Conservation (phyloP, 176 grass and related monocot genomes). For the Hsuehochloa calcarea region DNA sequence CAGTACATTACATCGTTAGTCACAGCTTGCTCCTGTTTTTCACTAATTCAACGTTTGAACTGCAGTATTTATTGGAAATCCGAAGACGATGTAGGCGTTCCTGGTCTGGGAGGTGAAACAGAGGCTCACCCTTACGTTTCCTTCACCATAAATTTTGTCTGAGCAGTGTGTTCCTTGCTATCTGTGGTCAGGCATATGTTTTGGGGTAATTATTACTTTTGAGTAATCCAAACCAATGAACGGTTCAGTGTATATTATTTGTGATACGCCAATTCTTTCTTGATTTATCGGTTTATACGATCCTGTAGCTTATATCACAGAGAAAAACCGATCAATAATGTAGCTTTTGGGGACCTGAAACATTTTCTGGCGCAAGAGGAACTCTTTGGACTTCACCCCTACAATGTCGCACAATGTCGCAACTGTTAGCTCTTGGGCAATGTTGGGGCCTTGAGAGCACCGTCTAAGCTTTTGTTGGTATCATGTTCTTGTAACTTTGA, state of each 20-base stretch:
- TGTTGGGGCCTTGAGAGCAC: slow-evolving; percentile 9
- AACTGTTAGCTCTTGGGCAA: neutral
- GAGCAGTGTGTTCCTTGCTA: slow-evolving; percentile 15
- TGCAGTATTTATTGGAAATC: slow-evolving; percentile 88
- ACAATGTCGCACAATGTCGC: neutral
- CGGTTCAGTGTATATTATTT: slow-evolving; percentile 51
- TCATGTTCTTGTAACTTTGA: neutral
- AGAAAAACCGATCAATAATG: slow-evolving; percentile 48
- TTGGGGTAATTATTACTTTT: slow-evolving; percentile 9
- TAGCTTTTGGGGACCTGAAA: slow-evolving; percentile 17
- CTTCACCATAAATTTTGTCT: slow-evolving; percentile 87
- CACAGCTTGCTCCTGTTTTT: neutral
- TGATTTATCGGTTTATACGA: slow-evolving; percentile 17
- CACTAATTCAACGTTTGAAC: slow-evolving; percentile 10
- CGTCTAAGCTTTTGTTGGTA: slow-evolving; percentile 21
- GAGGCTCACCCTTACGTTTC: slow-evolving; percentile 90
- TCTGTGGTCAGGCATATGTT: slow-evolving; percentile 9
- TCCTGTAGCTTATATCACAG: slow-evolving; percentile 31
- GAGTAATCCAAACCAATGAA: slow-evolving; percentile 14
- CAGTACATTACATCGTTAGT: neutral
- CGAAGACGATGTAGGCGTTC: slow-evolving; percentile 61
- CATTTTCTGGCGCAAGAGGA: neutral
- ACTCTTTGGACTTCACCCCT: neutral
- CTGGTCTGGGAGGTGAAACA: slow-evolving; percentile 74
- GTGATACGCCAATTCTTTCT: slow-evolving; percentile 33